Base-by-base conservation (phyloP, 345 rosid genomes). In the Citrus maxima region DNA sequence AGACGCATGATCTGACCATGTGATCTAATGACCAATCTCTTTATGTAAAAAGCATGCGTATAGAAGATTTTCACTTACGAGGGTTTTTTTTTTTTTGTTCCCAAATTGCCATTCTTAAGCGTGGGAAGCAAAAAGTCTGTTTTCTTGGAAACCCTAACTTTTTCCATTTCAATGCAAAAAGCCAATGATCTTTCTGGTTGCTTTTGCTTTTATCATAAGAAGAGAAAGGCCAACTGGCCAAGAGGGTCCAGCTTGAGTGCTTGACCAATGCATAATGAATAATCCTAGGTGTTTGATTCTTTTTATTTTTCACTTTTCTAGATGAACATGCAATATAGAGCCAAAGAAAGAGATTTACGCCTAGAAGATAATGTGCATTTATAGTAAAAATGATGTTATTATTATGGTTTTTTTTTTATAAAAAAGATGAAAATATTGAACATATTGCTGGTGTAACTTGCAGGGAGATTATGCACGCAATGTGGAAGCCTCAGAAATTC, bases 401-500 rank as follows among this genome's bases (percentile, higher is more conserved):
- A 54, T 25, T 25, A n/a, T 27, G 32, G 10, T 38, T 19, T 13
- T 61, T 27, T 13, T 61, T 27, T 25, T 4, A 21, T 32, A 30
- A 30, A 8, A 16, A 30, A 2, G 16, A 42, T 34, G 68, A 7
- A 67, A 8, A 38, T 73, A 18, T 75, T 18, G 61, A 10, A 18
- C 65, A 68, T 3, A 19, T 70, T 71, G 40, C 34, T 4, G 65
- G 42, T 18, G 62, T 14, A 37, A 19, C 27, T 27, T 72, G 82
- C 92, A 96, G 99, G 86, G 98, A 96, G 82, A 85, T 96, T 7
- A 96, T 96, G 99, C 99, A 96, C 73, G 99, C 99, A 27, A 95
- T 95, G 99, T 95, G 99, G 99, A 95, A 95, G 85, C 99, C 99
- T 3, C 94, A 96, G 83, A 94, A 94, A 83, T 96, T 96, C 90